A percentile compares a stretch with the other conserved stretches of the same genome.
Evolutionary conservation across 805 yeast species (phyloP).

Genomic region (Tetrapisispora nanseiensis): DNA sequence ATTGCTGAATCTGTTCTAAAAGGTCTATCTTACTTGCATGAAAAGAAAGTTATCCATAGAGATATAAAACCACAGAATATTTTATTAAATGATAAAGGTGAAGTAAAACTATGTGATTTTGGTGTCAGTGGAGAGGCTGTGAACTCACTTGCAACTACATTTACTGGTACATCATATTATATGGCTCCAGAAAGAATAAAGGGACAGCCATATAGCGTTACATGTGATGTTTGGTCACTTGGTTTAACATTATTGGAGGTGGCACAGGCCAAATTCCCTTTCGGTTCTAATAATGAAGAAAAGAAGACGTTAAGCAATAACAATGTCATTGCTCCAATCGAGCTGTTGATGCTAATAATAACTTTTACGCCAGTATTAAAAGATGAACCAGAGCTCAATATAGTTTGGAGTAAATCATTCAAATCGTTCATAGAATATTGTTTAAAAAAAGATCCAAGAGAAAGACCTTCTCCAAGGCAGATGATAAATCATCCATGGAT

Average conservation of each 20-base stretch:
- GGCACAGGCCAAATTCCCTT: slow-evolving; percentile 87
- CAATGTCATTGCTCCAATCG: slow-evolving; percentile 68
- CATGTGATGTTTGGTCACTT: slow-evolving; percentile 93
- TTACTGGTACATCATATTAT: slow-evolving; percentile 93
- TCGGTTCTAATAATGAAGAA: slow-evolving; percentile 32
- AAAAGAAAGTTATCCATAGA: slow-evolving; percentile 80
- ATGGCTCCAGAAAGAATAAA: slow-evolving; percentile 98
- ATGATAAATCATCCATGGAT: slow-evolving; percentile 94
- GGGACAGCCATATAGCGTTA: slow-evolving; percentile 91
- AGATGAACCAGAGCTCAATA: slow-evolving; percentile 68
- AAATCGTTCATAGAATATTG: slow-evolving; percentile 75
- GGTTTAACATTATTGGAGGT: slow-evolving; percentile 90
- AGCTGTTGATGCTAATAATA: slow-evolving; percentile 68
- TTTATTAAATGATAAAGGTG: slow-evolving; percentile 61
- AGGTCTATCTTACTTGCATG: slow-evolving; percentile 83
- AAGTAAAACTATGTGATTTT: slow-evolving; percentile 89
- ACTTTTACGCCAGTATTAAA: slow-evolving; percentile 70
- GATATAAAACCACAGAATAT: slow-evolving; percentile 96
- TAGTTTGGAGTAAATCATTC: slow-evolving; percentile 74
- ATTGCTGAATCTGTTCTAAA: slow-evolving; percentile 76
- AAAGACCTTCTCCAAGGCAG: slow-evolving; percentile 87
- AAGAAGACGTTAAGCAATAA: slow-evolving; percentile 23
- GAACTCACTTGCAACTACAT: slow-evolving; percentile 88
- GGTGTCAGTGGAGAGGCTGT: slow-evolving; percentile 98
- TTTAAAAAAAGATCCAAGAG: slow-evolving; percentile 65